Percentiles rank a stretch among this genome's conserved stretches.
Evolutionary conservation across 495 filamentous ascomycete genomes (phyloP).

Genomic region (Glarea lozoyensis): DNA sequence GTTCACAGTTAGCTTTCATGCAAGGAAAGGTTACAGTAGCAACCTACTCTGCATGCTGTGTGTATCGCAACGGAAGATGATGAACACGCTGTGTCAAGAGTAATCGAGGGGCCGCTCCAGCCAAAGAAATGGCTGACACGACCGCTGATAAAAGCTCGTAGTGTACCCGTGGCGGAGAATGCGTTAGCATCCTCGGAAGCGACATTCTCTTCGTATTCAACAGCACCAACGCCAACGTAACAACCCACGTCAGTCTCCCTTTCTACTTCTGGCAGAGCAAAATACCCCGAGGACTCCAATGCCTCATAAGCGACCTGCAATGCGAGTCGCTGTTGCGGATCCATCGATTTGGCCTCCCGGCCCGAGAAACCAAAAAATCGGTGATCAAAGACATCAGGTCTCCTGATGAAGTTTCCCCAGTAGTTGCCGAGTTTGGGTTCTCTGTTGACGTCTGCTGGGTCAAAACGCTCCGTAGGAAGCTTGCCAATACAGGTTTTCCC

Average conservation of each 20-base stretch:
- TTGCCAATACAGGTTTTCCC: neutral
- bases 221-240: constrained; percentile 22
- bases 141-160: constrained; percentile 30
- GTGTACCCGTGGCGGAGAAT: constrained; percentile 29
- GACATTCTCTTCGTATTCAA: constrained; percentile 34
- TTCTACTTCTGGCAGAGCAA: neutral
- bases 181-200: constrained; percentile 27
- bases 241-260: neutral
- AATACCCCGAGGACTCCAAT: constrained; percentile 37
- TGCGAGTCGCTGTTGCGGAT: constrained; percentile 46
- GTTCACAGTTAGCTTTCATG: too few relatives aligned
- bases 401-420: constrained; percentile 35
- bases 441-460: neutral
- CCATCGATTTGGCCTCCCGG: constrained; percentile 46
- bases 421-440: constrained; percentile 21
- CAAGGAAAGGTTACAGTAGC: too few relatives aligned
- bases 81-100: constrained; percentile 39
- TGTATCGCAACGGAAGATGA: constrained; percentile 43
- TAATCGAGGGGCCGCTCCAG: constrained; percentile 37
- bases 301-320: constrained; percentile 49
- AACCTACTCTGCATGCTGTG: constrained; percentile 71
- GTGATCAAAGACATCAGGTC: constrained; percentile 49
- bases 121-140: constrained; percentile 36
- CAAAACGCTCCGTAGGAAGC: neutral
- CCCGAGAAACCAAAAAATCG: constrained; percentile 47